A percentile compares a stretch with the other conserved stretches of the same genome.
Evolutionary conservation across 495 filamentous ascomycete genomes (phyloP).

Genomic region (Neurospora sp.): DNA sequence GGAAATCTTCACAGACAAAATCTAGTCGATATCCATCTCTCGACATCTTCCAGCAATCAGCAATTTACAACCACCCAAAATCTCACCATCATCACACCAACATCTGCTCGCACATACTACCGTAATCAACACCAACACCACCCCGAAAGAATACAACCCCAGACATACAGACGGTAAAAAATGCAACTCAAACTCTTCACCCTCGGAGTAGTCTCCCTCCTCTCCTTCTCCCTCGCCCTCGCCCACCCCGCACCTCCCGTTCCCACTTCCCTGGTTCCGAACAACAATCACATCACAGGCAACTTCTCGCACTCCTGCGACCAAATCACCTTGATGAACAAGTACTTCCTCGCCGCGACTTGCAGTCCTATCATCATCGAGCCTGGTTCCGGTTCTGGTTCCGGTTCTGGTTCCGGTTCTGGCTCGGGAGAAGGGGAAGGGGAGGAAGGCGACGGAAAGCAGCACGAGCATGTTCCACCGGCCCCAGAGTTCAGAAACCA

Average conservation of each 20-base stretch:
- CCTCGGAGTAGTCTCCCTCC: no score
- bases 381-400: not conserved
- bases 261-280: not conserved
- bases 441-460: no score
- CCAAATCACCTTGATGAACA: conserved; percentile 1
- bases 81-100: not conserved
- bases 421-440: no score
- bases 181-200: no score
- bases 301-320: conserved; percentile 13
- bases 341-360: conserved; percentile 4
- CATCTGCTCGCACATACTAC: not conserved
- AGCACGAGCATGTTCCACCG: not conserved
- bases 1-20: no score
- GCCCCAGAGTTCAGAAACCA: not conserved
- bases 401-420: no score
- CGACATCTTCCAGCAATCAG: not conserved
- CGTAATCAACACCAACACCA: not conserved
- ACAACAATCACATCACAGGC: not conserved
- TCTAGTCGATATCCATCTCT: no score
- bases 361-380: not conserved
- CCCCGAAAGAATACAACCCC: no score
- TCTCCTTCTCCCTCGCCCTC: no score
- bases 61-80: not conserved
- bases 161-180: no score
- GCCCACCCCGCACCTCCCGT: no score